These are phyloP conservation scores for Malassezia pachydermatis DNA, from an alignment of 1,284 basidiomycete genomes.

Conservation along the genomic window DNA sequence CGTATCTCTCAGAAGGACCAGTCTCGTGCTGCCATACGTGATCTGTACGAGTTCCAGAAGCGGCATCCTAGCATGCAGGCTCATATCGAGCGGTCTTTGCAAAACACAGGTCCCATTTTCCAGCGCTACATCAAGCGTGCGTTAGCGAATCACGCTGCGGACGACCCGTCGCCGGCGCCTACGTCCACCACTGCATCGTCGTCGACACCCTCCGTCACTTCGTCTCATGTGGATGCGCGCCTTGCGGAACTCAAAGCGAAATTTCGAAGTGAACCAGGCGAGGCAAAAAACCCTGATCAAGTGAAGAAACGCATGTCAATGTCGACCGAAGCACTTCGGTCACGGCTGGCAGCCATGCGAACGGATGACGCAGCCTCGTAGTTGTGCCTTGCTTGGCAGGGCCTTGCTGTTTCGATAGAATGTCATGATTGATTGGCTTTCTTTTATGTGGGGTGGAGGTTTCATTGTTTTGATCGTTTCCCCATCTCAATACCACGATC, in stretches of 20 bases:
- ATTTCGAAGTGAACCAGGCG: conserved; percentile 20
- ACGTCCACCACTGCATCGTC: no score
- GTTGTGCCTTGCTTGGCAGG: background rate
- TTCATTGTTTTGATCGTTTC: no score
- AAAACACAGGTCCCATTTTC: conserved; percentile 50
- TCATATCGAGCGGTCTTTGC: conserved; percentile 57
- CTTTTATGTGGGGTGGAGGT: no score
- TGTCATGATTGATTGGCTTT: no score
- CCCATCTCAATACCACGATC: no score
- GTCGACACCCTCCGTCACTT: no score
- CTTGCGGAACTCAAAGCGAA: conserved; percentile 38
- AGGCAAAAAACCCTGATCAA: background rate
- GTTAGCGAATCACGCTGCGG: conserved; percentile 59
- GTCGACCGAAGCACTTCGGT: conserved; percentile 16
- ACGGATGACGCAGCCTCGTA: conserved; percentile 6
- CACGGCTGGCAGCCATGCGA: conserved; percentile 14
- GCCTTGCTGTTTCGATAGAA: no score
- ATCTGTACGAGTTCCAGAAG: conserved; percentile 86
- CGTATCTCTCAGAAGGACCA: conserved; percentile 74
- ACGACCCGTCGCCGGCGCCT: conserved; percentile 52
- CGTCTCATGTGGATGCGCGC: conserved; percentile 24
- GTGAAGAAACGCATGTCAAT: conserved; percentile 8
- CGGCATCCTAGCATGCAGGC: conserved; percentile 75
- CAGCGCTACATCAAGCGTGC: conserved; percentile 50
- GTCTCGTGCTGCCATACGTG: conserved; percentile 80